phyloP scores from a whole-genome alignment of 805 yeast species.

The Millerozyma acaciae region DNA sequence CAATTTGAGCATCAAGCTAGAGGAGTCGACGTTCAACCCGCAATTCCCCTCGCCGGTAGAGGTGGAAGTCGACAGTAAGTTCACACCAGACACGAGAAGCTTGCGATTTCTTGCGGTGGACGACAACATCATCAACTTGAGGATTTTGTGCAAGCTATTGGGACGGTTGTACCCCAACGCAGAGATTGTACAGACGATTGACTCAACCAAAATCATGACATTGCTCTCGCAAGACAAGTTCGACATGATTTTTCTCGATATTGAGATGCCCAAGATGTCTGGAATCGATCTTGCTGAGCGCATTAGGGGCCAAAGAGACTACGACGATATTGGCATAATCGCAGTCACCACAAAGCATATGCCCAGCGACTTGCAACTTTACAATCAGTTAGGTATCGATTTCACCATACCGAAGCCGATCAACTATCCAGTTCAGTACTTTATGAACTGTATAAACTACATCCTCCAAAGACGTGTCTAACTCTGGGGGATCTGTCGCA shows the following conservation, averaged over 20 bases:
- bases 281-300: constrained; percentile 35
- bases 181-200: constrained; percentile 23
- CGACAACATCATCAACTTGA: constrained; percentile 39
- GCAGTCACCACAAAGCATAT: constrained; percentile 38
- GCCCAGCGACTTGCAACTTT: constrained; percentile 24
- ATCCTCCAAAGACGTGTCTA: no score
- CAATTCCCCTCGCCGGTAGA: constrained; percentile 6
- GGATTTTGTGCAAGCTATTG: constrained; percentile 31
- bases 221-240: constrained; percentile 14
- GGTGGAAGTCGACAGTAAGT: constrained; percentile 2
- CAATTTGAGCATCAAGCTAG: not conserved
- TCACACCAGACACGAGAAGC: constrained; percentile 2
- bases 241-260: constrained; percentile 38
- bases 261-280: constrained; percentile 42
- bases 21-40: not conserved
- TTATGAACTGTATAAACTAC: constrained; percentile 3
- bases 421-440: constrained; percentile 11
- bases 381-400: constrained; percentile 36
- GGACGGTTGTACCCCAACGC: constrained; percentile 32
- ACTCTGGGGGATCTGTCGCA: no score
- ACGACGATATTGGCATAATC: constrained; percentile 26
- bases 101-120: constrained; percentile 32
- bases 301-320: constrained; percentile 11
- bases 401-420: constrained; percentile 40
- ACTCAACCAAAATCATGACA: constrained; percentile 25